A percentile compares a stretch with the other conserved stretches of the same genome.
phyloP scores from a whole-genome alignment of 306 rosid species.

The Alnus rubra region DNA sequence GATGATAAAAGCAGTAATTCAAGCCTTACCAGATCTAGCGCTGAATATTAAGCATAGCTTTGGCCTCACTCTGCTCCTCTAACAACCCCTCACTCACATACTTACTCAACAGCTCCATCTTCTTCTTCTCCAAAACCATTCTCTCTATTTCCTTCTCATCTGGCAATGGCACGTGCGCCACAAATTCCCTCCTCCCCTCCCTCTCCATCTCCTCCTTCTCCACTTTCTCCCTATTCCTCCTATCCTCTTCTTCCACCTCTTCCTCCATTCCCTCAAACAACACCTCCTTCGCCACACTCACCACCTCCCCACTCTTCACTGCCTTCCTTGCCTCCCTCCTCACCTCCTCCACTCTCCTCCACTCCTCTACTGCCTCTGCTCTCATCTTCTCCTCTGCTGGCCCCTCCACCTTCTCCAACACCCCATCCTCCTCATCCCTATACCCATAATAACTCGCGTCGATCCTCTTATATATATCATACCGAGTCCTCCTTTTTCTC shows the following conservation, averaged over 20 bases:
- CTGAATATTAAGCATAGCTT: constrained; percentile 81
- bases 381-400: constrained; percentile 67
- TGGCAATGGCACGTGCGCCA: constrained; percentile 88
- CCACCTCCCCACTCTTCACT: constrained; percentile 83
- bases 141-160: constrained; percentile 87
- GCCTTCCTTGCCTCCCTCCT: constrained; percentile 80
- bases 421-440: constrained; percentile 89
- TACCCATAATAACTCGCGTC: constrained; percentile 89
- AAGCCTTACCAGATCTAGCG: constrained; percentile 23
- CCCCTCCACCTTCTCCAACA: constrained; percentile 63
- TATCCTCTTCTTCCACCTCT: constrained; percentile 85
- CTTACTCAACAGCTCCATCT: constrained; percentile 69
- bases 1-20: background rate
- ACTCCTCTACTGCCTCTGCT: constrained; percentile 66
- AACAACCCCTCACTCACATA: constrained; percentile 64
- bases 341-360: constrained; percentile 71
- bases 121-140: constrained; percentile 96
- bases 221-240: constrained; percentile 50
- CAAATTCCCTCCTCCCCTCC: constrained; percentile 65
- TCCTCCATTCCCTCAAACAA: constrained; percentile 61
- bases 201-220: constrained; percentile 41
- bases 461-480: constrained; percentile 80
- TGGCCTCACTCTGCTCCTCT: constrained; percentile 79
- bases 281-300: constrained; percentile 52
- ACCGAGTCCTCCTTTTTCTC: constrained; percentile 75